Evolutionary conservation across 192 early-diverging fungal genomes (phyloP), one percentile per base, ranked within the genome.

Genomic region (Coemansia sp.): DNA sequence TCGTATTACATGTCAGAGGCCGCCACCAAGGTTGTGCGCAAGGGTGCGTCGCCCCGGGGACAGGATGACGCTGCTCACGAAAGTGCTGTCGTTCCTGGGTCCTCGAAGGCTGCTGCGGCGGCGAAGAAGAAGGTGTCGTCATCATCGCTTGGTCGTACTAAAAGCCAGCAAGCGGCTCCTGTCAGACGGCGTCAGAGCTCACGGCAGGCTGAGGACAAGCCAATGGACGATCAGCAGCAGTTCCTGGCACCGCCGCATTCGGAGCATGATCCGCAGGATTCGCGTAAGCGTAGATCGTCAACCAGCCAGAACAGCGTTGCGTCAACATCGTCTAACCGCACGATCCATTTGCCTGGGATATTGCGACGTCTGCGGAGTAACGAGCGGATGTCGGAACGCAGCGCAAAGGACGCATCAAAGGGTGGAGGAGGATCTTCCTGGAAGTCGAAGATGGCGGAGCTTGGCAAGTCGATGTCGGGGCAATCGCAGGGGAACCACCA

Each of bases 331-430:
- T 74, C 76, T 19, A 59, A 42, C 1, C 76, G 57, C 47, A 57
- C 67, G 1, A 44, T 68, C 33, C 63, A 69, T 15, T 45, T 79
- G 11, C 76, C 76, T 36, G 66, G 42, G 28, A 25, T 79, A 25
- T 48, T 79, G 33, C 70, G 71, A 14, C 61, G 55, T 38, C 61
- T 79, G 15, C 67, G 64, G 0, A 79, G 76, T 58, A 50, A 63
- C 25, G 76, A 79, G 6, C 52, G 52, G 11, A 28, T 54, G 2
- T 54, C 52, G 8, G 52, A 54, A 15, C 27, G 30, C 52, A 33
- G 29, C 9, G 1, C 52, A 31, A 54, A 54, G 15, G 52, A 30
- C 2, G 30, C 52, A 4, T 17, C 52, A 28, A 54, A 54, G 34
- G 34, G 34, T 7, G 52, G 27, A 19, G 34, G 34, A 14, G 52